Conservation (phyloP, 345 rosid genomes). For the Raphanus raphanistrum region DNA sequence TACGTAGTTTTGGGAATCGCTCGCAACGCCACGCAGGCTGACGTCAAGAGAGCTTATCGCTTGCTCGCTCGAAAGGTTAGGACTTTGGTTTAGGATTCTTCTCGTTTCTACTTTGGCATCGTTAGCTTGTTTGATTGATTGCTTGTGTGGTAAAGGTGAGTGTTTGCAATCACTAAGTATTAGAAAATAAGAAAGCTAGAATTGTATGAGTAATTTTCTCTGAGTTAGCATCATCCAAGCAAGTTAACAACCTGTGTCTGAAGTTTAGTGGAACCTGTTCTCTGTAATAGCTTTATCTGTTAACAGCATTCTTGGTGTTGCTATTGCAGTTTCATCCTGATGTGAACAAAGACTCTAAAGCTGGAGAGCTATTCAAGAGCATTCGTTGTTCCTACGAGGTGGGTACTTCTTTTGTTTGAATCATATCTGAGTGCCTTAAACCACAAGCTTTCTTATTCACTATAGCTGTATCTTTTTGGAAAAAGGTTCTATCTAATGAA, state of each 20-base stretch:
- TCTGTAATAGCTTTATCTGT: neutral
- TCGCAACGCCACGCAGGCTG: slow-evolving; percentile 55
- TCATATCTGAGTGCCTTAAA: neutral
- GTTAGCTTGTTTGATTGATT: neutral
- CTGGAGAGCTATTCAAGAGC: slow-evolving; percentile 76
- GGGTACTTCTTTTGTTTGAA: slow-evolving; percentile 37
- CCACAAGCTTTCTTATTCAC: neutral
- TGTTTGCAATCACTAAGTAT: neutral
- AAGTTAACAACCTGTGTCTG: too few species aligned
- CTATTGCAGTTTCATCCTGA: slow-evolving; percentile 80
- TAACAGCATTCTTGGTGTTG: slow-evolving; percentile 24
- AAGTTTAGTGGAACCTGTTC: neutral
- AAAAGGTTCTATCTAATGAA: slow-evolving; percentile 78
- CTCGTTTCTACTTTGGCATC: neutral
- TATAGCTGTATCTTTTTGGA: neutral
- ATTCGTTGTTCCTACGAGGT: slow-evolving; percentile 78
- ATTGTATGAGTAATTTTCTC: too few species aligned
- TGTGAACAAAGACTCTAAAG: slow-evolving; percentile 68
- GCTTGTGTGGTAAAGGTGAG: neutral
- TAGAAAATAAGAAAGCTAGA: neutral
- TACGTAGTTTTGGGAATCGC: slow-evolving; percentile 74
- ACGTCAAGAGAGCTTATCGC: slow-evolving; percentile 82
- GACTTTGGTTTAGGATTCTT: neutral
- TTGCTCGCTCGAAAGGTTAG: slow-evolving; percentile 85
- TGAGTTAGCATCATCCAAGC: too few species aligned